A percentile compares a stretch with the other conserved stretches of the same genome.
Evolutionary conservation across 2,329 filamentous ascomycete genomes (phyloP).

Genomic region (Xylaria polymorpha): DNA sequence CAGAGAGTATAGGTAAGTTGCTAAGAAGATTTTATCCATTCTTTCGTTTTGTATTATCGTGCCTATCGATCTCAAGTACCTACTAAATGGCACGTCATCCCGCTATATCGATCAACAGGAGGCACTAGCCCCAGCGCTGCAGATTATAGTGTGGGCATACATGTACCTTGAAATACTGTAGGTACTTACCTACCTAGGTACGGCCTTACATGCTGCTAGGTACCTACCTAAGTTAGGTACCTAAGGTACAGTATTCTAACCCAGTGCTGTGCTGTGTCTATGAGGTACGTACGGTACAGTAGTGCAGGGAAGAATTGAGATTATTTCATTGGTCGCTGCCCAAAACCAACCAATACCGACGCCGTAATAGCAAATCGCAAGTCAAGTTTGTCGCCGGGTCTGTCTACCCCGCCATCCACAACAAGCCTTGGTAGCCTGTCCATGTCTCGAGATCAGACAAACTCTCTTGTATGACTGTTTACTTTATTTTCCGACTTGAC

Average conservation of each 20-base stretch:
- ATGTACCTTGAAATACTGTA: too few species aligned
- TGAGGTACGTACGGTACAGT: too few species aligned
- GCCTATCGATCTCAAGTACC: too few species aligned
- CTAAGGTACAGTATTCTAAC: too few species aligned
- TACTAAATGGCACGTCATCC: too few species aligned
- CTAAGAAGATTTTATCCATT: neutral
- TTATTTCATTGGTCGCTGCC: slow-evolving; percentile 4
- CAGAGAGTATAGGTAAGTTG: neutral
- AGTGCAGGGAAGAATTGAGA: neutral
- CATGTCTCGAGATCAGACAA: neutral
- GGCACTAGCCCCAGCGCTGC: too few species aligned
- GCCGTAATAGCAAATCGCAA: slow-evolving; percentile 27
- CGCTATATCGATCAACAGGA: too few species aligned
- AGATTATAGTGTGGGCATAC: neutral
- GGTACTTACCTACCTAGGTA: too few species aligned
- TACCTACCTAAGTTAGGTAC: too few species aligned
- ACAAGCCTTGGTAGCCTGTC: slow-evolving; percentile 5
- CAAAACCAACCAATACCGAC: slow-evolving; percentile 19
- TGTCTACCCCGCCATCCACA: slow-evolving; percentile 30
- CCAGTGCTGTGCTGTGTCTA: too few species aligned
- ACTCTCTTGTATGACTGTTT: neutral
- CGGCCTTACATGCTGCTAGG: too few species aligned
- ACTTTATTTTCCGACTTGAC: neutral
- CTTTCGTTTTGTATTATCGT: too few species aligned
- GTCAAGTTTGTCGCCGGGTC: neutral